phyloP scores from a whole-genome alignment of 768 basidiomycete species.

The Galerina sulciceps region DNA sequence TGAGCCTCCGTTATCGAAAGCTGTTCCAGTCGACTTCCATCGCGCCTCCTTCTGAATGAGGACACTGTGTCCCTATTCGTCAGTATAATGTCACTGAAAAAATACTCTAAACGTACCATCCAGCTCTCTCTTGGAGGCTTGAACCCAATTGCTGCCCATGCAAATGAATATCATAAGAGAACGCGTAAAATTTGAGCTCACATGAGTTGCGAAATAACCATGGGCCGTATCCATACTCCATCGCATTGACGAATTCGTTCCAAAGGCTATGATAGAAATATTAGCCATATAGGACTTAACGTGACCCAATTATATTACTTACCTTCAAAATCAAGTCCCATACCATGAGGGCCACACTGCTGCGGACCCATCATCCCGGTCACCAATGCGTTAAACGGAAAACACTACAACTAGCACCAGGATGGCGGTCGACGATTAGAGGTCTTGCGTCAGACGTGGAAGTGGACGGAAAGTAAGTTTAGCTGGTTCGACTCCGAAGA shows the following conservation, averaged over 20 bases:
- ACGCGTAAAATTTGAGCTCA: constrained; percentile 33
- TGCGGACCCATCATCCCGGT: no score
- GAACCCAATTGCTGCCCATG: constrained; percentile 42
- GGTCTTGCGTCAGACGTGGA: no score
- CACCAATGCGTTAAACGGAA: no score
- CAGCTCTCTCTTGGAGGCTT: constrained; percentile 31
- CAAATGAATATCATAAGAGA: constrained; percentile 5
- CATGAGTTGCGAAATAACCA: constrained; percentile 51
- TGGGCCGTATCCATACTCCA: constrained; percentile 46
- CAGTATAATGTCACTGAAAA: not conserved
- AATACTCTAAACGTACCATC: constrained; percentile 26
- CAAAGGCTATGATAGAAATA: constrained; percentile 45
- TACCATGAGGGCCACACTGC: constrained; percentile 36
- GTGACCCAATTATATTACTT: constrained; percentile 5
- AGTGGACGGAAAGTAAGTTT: no score
- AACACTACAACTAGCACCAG: no score
- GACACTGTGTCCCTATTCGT: constrained; percentile 9
- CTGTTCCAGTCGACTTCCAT: constrained; percentile 4
- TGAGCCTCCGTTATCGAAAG: constrained; percentile 4
- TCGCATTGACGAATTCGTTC: constrained; percentile 58
- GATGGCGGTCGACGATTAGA: no score
- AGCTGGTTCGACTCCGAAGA: no score
- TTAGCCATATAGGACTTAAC: not conserved
- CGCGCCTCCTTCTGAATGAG: constrained; percentile 1
- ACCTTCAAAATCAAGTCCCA: constrained; percentile 53